Evolutionary conservation across 1,284 basidiomycete genomes (phyloP).

Genomic region (Ganoderma lingzhi): DNA sequence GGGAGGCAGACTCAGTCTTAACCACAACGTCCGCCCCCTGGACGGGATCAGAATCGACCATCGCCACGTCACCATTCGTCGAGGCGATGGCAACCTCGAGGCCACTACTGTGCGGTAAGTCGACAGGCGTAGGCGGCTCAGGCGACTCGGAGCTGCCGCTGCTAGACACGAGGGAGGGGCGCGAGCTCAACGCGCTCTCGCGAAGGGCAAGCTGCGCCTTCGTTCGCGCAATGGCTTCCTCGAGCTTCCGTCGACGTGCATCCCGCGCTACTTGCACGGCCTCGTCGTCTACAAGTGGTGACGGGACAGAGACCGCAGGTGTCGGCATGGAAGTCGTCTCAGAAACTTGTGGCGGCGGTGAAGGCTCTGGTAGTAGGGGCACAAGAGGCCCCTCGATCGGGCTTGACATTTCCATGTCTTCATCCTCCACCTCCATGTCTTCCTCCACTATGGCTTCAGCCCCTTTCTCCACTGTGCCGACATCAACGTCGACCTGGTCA

Average conservation of each 20-base stretch:
- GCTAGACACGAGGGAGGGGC: constrained; percentile 16
- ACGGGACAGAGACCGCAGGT: neutral
- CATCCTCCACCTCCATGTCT: constrained; percentile 24
- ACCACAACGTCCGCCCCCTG: constrained; percentile 8
- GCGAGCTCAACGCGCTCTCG: constrained; percentile 8
- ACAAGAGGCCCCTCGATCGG: neutral
- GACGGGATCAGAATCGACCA: neutral
- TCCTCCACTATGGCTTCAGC: neutral
- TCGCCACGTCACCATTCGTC: neutral
- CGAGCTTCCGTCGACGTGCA: constrained; percentile 9
- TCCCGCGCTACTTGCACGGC: constrained; percentile 3
- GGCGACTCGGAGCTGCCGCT: constrained; percentile 25
- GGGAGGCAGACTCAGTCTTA: constrained; percentile 13
- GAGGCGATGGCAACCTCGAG: constrained; percentile 7
- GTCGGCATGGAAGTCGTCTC: neutral
- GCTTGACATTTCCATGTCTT: constrained; percentile 26
- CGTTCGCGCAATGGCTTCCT: constrained; percentile 17
- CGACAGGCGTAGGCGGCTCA: constrained; percentile 25
- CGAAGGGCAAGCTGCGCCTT: constrained; percentile 19
- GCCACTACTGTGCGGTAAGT: neutral
- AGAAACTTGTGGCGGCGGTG: neutral
- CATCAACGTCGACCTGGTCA: constrained; percentile 2
- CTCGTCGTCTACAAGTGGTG: neutral
- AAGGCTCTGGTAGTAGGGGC: neutral
- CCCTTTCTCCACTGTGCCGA: constrained; percentile 8